These are phyloP conservation scores for Rhododendron molle DNA, from an alignment of 148 eudicot species.

Conservation along the genomic window DNA sequence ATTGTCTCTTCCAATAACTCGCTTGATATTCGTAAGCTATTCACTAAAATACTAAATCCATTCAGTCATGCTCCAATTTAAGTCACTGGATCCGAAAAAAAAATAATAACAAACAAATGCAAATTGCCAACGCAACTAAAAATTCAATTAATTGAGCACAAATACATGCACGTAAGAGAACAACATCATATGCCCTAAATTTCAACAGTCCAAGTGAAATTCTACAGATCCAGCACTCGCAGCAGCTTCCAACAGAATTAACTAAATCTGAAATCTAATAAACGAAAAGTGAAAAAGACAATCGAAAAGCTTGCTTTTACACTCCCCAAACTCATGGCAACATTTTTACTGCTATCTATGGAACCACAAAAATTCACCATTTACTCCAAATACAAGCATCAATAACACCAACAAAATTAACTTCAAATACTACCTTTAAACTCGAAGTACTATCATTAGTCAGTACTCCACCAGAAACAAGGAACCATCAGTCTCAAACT, in stretches of 20 bases:
- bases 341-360: no score
- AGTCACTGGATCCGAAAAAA: neutral
- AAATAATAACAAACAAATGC: neutral
- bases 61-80: neutral
- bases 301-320: neutral
- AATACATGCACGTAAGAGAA: neutral
- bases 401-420: no score
- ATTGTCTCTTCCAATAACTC: neutral
- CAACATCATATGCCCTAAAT: neutral
- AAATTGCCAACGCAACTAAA: neutral
- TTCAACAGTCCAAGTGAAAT: neutral
- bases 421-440: no score
- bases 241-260: neutral
- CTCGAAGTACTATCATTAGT: no score
- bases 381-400: no score
- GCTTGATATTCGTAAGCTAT: neutral
- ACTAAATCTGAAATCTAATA: neutral
- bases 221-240: neutral
- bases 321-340: no score
- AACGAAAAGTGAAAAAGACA: neutral
- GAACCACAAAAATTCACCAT: no score
- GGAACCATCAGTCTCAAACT: no score
- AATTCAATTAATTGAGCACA: neutral
- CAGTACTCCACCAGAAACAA: no score
- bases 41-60: neutral